Base-by-base conservation (phyloP, 257 asterid genomes). In the Rehmannia glutinosa region DNA sequence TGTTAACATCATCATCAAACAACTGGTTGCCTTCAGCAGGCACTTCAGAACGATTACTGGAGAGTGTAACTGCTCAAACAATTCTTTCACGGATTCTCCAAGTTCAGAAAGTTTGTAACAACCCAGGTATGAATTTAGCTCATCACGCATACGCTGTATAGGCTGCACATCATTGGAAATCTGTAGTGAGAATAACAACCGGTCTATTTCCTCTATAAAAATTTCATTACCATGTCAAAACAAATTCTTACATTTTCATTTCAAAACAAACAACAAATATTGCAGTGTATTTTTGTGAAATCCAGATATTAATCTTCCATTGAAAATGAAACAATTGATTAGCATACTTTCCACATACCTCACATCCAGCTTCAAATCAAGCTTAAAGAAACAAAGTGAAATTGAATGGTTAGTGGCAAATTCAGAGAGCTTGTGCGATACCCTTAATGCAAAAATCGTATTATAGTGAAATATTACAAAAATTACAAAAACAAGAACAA, bases 331-430 rank as follows among this genome's bases (percentile, higher is more conserved):
- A 33, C 3, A 12, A 1, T 8, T 46, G 45, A 0, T 3, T 33
- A 1, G 5, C 2, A 27, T 2, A 27, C 4, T 3, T 59, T 17
- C 24, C 21, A 21, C 33, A n/a, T 82, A 84, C 95, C 89, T 88
- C 93, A 58, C 90, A 85, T 42, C 85, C 86, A 69, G 87, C 83
- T 66, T 85, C 33, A 82, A 53, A 65, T 87, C 90, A 65, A 84
- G 90, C 59, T 69, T 84, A 76, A 82, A 84, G 73, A 84, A 84
- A 30, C 87, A 87, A 68, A 84, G 84, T 24, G 90, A 84, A 53
- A 84, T 60, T 0, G 82, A 77, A 66, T 84, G 90, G 73, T 77
- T 84, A 47, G 82, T 78, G 66, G 84, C 84, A 72, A 87, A 64
- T 79, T 84, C 84, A 35, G 90, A 73, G 54, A 75, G 76, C 81